Evolutionary conservation across 2,329 filamentous ascomycete species (phyloP), one percentile per base, ranked within the genome.

Genomic region (Sphaerulina musiva): DNA sequence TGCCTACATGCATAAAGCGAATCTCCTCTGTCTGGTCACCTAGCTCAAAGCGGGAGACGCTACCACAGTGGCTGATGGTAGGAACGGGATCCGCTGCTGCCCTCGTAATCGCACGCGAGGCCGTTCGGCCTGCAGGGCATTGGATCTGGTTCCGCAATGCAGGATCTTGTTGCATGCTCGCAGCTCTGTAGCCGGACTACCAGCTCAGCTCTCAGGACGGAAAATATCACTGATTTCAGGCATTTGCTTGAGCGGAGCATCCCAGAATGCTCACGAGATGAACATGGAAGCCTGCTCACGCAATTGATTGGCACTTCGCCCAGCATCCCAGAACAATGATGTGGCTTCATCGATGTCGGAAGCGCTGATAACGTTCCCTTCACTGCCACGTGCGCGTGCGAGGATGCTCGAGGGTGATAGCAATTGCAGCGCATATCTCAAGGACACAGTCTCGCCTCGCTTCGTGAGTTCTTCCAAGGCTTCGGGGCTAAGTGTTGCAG

Each of bases 361-460:
- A 23, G 75, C 77, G 54, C 72, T 73, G 48, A 77, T 77, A 66
- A 66, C 61, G 34, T 63, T 65, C 11, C 64, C 64, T 45, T 69
- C 64, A 23, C 64, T 68, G 11, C 74, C 74, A 32, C 70, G 69
- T 12, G 93, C 88, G 69, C 88, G 86, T 56, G 92, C 89, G 66
- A 97, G 80, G 72, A 97, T 95, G 72, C 87, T 92, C 49, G 90
- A 86, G 1, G 91, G 91, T 26, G 90, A 88, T 64, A 98, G 78
- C 63, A 98, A 75, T 74, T 97, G 93, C 69, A 98, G 76, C 63
- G 91, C 92, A 75, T 98, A 98, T 63, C 93, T 79, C 73, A 98
- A 73, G 70, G 88, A 95, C 68, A 96, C 90, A 64, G 85, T 86
- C 66, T 89, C 89, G 62, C 93, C 93, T 64, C 95, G 85, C 67